phyloP scores from a whole-genome alignment of 129 eudicot species.

The Centella asiatica region DNA sequence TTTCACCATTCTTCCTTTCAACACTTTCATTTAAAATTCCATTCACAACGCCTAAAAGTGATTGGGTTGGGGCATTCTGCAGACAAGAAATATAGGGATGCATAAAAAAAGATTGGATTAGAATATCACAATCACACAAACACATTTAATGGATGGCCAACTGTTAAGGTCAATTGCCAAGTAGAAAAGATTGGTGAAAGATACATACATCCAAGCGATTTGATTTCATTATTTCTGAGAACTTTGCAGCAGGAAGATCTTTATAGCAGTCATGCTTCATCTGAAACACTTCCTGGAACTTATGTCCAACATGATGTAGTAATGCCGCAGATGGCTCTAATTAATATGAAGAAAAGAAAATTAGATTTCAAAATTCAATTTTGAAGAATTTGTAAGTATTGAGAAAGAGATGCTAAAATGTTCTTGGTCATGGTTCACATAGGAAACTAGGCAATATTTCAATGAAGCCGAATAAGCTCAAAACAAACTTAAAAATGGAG shows the following conservation, averaged over 20 bases:
- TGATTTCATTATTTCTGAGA: constrained; percentile 81
- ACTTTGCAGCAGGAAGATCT: constrained; percentile 73
- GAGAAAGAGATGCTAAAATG: neutral
- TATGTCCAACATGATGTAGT: constrained; percentile 65
- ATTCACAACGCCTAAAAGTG: constrained; percentile 75
- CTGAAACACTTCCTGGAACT: constrained; percentile 89
- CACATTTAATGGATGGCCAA: neutral
- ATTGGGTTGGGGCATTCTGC: constrained; percentile 99
- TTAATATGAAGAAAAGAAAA: neutral
- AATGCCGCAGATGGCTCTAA: constrained; percentile 49
- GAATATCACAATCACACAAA: constrained; percentile 2
- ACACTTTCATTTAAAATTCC: constrained; percentile 83
- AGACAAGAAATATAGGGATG: constrained; percentile 9
- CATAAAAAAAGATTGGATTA: constrained; percentile 18
- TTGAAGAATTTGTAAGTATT: neutral
- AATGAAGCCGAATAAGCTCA: too few relatives aligned
- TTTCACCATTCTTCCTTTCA: constrained; percentile 76
- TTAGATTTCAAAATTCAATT: neutral
- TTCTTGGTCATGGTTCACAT: too few relatives aligned
- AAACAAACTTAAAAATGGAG: too few relatives aligned
- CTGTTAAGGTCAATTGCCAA: constrained; percentile 3
- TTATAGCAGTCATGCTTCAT: constrained; percentile 69
- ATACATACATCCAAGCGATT: constrained; percentile 79
- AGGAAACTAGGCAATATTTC: too few relatives aligned
- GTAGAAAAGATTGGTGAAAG: neutral